A percentile compares a stretch with the other conserved stretches of the same genome.
Evolutionary conservation across 768 basidiomycete genomes (phyloP).

Genomic region (Leccinellum rugosiceps): DNA sequence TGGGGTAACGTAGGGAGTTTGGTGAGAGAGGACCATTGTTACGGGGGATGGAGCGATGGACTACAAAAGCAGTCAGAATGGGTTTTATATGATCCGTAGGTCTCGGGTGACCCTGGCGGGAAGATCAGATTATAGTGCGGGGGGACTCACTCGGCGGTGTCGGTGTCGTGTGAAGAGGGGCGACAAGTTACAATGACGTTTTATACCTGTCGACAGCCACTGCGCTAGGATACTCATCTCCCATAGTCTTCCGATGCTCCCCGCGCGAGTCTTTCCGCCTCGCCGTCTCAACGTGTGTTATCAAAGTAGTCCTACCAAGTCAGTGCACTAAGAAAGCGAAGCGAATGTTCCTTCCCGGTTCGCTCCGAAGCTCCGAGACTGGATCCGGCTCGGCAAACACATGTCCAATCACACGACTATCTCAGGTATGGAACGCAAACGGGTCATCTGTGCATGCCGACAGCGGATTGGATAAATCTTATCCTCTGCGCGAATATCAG

Average conservation of each 20-base stretch:
- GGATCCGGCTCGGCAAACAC: not conserved
- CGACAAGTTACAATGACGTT: conserved; percentile 9
- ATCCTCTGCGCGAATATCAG: not conserved
- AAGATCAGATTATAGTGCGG: not conserved
- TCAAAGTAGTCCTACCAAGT: not conserved
- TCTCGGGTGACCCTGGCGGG: conserved; percentile 12
- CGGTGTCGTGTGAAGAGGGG: conserved; percentile 4
- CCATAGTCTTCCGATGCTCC: conserved; percentile 31
- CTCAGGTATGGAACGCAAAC: not conserved
- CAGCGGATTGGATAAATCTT: not conserved
- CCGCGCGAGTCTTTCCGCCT: conserved; percentile 23
- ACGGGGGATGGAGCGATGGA: conserved; percentile 19
- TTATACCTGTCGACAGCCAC: conserved; percentile 28
- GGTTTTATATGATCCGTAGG: conserved; percentile 25
- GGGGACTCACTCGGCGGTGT: conserved; percentile 19
- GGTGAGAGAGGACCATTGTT: conserved; percentile 66
- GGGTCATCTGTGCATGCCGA: no score
- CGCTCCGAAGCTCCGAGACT: conserved; percentile 11
- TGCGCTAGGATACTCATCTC: conserved; percentile 20
- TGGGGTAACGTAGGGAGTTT: conserved; percentile 84
- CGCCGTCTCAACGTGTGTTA: not conserved
- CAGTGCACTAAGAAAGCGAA: not conserved
- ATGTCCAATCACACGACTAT: not conserved
- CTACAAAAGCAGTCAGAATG: conserved; percentile 6
- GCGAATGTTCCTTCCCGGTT: conserved; percentile 11